Percentiles rank a stretch among this genome's conserved stretches.
Evolutionary conservation across 495 filamentous ascomycete species (phyloP).

Genomic region (Tuber melanosporum): DNA sequence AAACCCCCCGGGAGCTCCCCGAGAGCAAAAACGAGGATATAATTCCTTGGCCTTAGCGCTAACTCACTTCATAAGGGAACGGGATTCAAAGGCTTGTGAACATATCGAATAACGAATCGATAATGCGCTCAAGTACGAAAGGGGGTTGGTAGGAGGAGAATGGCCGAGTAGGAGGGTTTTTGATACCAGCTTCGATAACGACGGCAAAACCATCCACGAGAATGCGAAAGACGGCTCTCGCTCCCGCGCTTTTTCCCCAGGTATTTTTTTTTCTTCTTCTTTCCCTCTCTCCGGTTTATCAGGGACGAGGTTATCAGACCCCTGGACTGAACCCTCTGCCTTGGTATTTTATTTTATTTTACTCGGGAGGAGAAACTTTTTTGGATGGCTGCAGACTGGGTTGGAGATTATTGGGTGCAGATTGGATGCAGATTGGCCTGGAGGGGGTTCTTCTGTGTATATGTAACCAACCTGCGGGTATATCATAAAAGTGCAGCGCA

Average conservation of each 20-base stretch:
- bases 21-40: background rate
- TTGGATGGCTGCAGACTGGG: background rate
- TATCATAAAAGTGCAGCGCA: background rate
- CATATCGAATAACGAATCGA: background rate
- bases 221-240: background rate
- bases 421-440: background rate
- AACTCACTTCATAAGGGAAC: background rate
- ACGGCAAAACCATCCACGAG: background rate
- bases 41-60: background rate
- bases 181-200: background rate
- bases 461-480: background rate
- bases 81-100: background rate
- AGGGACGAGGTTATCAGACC: background rate
- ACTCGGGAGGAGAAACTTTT: constrained; percentile 1
- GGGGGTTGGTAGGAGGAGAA: background rate
- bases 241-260: background rate
- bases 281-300: background rate
- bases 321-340: background rate
- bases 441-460: background rate
- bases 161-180: background rate
- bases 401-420: background rate
- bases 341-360: background rate
- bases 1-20: background rate
- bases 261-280: background rate
- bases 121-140: background rate